A percentile compares a stretch with the other conserved stretches of the same genome.
phyloP scores from a whole-genome alignment of 176 grass and related monocot species.

The Alloteropsis semialata region DNA sequence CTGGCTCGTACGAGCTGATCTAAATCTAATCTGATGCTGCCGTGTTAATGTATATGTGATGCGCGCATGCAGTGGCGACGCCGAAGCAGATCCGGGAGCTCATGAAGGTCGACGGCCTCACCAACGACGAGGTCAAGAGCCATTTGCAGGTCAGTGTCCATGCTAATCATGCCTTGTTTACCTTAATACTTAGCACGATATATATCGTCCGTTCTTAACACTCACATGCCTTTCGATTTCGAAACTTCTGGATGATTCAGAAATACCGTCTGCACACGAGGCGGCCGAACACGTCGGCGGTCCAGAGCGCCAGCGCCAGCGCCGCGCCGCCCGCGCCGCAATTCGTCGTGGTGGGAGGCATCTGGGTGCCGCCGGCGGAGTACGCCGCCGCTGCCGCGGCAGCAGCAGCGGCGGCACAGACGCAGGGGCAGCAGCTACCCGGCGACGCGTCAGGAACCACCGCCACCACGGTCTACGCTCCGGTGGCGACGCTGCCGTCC shows the following conservation, averaged over 20 bases:
- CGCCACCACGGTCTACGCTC: constrained; percentile 28
- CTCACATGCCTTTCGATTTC: background rate
- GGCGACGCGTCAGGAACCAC: constrained; percentile 2
- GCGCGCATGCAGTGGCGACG: constrained; percentile 47
- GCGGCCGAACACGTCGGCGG: constrained; percentile 39
- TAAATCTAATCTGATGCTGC: background rate
- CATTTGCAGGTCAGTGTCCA: constrained; percentile 47
- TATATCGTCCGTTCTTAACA: background rate
- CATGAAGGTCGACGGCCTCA: constrained; percentile 63
- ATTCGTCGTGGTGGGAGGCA: constrained; percentile 56
- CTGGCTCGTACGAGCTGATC: background rate
- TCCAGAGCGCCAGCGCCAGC: constrained; percentile 16
- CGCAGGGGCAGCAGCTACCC: background rate
- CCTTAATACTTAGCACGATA: background rate
- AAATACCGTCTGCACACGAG: constrained; percentile 65
- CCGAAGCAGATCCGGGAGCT: constrained; percentile 74
- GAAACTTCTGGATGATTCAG: constrained; percentile 16
- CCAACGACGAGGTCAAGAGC: constrained; percentile 69
- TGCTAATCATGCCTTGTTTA: background rate
- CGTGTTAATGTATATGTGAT: background rate
- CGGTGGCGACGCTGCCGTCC: constrained; percentile 29
- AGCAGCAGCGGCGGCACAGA: background rate
- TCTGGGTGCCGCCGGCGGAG: constrained; percentile 47
- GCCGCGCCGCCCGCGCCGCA: constrained; percentile 5
- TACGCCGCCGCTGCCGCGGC: constrained; percentile 2